Percentiles rank a stretch among this genome's conserved stretches.
Evolutionary conservation across 169 alveolate species (phyloP).

Genomic region (Plasmodium fragile): DNA sequence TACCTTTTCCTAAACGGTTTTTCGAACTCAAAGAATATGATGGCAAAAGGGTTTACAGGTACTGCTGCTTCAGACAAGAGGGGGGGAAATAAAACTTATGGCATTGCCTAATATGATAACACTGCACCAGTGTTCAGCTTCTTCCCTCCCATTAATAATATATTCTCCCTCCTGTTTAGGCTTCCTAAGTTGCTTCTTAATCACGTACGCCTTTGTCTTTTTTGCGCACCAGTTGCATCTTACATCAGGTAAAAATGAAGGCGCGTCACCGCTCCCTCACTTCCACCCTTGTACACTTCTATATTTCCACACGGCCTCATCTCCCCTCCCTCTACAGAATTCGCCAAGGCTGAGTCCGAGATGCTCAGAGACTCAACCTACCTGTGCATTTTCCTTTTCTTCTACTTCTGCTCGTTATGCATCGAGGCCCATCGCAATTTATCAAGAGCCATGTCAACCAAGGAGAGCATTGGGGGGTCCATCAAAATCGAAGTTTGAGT

Average conservation of each 20-base stretch:
- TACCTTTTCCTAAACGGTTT: conserved; percentile 32
- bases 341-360: neutral
- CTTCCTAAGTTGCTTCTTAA: conserved; percentile 37
- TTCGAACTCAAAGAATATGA: conserved; percentile 14
- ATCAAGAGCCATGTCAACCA: neutral
- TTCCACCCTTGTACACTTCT: neutral
- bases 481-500: conserved; percentile 41
- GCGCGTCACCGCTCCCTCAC: neutral
- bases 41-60: conserved; percentile 43
- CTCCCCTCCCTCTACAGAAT: neutral
- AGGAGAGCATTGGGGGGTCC: conserved; percentile 1
- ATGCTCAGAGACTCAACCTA: neutral
- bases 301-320: neutral
- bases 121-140: neutral
- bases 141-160: neutral
- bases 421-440: conserved; percentile 23
- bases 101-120: neutral
- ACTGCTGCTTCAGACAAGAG: neutral
- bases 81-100: neutral
- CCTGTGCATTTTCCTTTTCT: conserved; percentile 25
- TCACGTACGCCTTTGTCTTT: conserved; percentile 16
- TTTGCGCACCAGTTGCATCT: neutral
- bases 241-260: conserved; percentile 16
- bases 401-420: conserved; percentile 33
- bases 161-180: conserved; percentile 9